These are phyloP conservation scores for Parastagonospora nodorum DNA, from an alignment of 2,329 filamentous ascomycete genomes.

Conservation along the genomic window DNA sequence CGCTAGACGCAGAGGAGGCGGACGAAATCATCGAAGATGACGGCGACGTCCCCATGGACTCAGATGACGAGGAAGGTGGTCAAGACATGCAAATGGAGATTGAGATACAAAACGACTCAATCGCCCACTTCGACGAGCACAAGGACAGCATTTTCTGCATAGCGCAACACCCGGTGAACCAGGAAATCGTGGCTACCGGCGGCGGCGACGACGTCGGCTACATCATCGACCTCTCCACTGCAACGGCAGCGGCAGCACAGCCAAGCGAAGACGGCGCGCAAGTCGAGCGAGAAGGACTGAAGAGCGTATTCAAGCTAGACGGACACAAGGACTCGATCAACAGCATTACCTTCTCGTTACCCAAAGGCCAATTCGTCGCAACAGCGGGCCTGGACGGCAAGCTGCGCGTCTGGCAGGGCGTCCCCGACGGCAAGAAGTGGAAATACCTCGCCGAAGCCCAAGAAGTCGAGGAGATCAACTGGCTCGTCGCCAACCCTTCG, in stretches of 20 bases:
- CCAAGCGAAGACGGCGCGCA: slow-evolving; percentile 61
- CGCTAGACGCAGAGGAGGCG: slow-evolving; percentile 77
- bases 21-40: slow-evolving; percentile 74
- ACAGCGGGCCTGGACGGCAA: slow-evolving; percentile 87
- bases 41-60: slow-evolving; percentile 80
- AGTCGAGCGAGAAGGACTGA: slow-evolving; percentile 62
- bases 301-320: slow-evolving; percentile 75
- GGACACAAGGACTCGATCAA: slow-evolving; percentile 93
- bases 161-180: slow-evolving; percentile 83
- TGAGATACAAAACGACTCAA: slow-evolving; percentile 85
- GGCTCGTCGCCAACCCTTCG: slow-evolving; percentile 78
- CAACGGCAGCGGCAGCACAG: slow-evolving; percentile 59
- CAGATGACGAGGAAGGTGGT: slow-evolving; percentile 64
- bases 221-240: slow-evolving; percentile 76
- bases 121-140: slow-evolving; percentile 89
- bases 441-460: slow-evolving; percentile 76
- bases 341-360: slow-evolving; percentile 80
- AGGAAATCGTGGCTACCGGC: slow-evolving; percentile 82
- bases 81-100: slow-evolving; percentile 69
- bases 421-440: slow-evolving; percentile 60
- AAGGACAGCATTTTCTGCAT: slow-evolving; percentile 94
- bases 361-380: slow-evolving; percentile 81
- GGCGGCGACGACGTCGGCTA: slow-evolving; percentile 86
- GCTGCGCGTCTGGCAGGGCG: slow-evolving; percentile 69
- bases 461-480: slow-evolving; percentile 95